Evolutionary conservation across 306 rosid species (phyloP), one percentile per base, ranked within the genome.

Genomic region (Cucumis hystrix): DNA sequence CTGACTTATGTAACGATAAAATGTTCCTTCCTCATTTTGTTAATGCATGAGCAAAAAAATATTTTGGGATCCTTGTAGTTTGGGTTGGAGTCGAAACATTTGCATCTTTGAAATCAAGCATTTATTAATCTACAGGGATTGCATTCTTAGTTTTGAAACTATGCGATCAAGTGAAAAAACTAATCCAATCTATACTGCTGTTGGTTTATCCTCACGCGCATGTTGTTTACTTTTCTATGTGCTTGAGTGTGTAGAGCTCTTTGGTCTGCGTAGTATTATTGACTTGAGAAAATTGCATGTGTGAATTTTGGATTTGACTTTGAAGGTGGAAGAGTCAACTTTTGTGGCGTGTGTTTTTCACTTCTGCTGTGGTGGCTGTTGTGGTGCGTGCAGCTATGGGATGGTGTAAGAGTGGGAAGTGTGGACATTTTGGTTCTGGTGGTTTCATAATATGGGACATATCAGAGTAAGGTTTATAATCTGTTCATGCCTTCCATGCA

Each of bases 401-500:
- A 62, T 95, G 97, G 96, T 95, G 99, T 78, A 88, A 85, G 84
- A 92, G 89, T 85, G 98, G 97, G 65, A 92, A 85, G 33, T 95
- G 97, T 84, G 99, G 99, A 60, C 97, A 92, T 86, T 95, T 95
- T 84, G 99, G 99, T 71, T 89, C 96, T 2, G 99, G 99, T 41
- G 99, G 99, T 83, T 92, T 95, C 91, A 92, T 95, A 80, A 92
- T 95, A 76, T 95, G 96, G 97, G 99, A 95, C 85, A 57, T 85
- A 79, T 95, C 97, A 69, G 97, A 82, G 99, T 95, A 86, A 86
- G 88, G 88, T 88, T 88, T 87, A 70, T 75, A 83, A 81, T 79
- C 82, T 72, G 56, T 73, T 73, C 10, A 67, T 28, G 49, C 54
- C 65, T 78, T 74, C 69, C 35, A 28, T 58, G 23, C 64, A 25